Conservation (phyloP, 176 grass and related monocot genomes). For the Oryza officinalis region DNA sequence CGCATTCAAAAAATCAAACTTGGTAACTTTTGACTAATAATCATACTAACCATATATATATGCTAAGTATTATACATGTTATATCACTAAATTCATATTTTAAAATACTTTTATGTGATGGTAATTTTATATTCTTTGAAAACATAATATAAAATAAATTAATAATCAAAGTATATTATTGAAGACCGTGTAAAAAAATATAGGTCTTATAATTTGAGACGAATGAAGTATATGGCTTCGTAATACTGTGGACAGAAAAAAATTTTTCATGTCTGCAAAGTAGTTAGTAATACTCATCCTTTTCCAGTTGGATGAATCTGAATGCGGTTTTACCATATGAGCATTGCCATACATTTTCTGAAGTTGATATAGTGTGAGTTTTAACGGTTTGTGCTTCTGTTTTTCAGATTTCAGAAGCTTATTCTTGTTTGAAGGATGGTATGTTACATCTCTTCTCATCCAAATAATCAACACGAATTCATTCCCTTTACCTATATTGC, state of each 20-base stretch:
- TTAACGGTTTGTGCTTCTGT: neutral
- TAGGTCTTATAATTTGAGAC: too few species aligned
- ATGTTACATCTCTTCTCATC: constrained; percentile 17
- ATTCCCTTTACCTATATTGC: neutral
- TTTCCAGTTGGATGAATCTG: neutral
- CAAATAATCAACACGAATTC: neutral
- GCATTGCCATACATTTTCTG: neutral
- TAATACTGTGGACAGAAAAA: neutral
- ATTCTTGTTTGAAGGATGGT: constrained; percentile 82
- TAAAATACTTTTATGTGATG: too few species aligned
- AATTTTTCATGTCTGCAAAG: neutral
- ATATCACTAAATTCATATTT: too few species aligned
- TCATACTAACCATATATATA: too few species aligned
- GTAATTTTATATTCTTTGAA: too few species aligned
- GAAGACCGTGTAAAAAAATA: too few species aligned
- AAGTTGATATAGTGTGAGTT: neutral
- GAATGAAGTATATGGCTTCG: too few species aligned
- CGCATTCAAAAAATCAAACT: too few species aligned
- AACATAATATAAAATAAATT: too few species aligned
- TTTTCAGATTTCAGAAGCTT: constrained; percentile 81
- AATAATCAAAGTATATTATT: too few species aligned
- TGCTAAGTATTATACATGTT: too few species aligned
- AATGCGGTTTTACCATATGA: neutral
- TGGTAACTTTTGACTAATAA: too few species aligned
- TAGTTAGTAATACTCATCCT: neutral